Conservation (phyloP, 179 eudicot species). For the Gypsophila paniculata region DNA sequence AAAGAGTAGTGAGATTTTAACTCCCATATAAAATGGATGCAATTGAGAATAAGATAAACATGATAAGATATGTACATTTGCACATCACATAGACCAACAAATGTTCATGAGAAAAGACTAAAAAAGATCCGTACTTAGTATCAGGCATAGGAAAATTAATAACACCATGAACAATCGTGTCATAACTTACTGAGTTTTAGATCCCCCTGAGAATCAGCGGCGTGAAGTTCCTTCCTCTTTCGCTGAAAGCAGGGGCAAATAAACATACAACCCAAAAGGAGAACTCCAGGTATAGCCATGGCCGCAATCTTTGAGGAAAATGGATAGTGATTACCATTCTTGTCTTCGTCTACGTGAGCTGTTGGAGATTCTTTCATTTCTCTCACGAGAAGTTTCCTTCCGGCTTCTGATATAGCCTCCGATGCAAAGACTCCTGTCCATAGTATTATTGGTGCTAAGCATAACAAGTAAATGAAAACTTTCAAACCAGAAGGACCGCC, state of each 20-base stretch:
- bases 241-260: slow-evolving; percentile 67
- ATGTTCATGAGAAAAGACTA: background rate
- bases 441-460: slow-evolving; percentile 23
- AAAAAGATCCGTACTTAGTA: background rate
- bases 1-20: too few relatives aligned
- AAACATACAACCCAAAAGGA: slow-evolving; percentile 54
- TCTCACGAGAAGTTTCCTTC: slow-evolving; percentile 48
- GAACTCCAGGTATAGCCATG: slow-evolving; percentile 60
- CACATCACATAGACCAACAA: background rate
- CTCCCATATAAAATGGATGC: too few relatives aligned
- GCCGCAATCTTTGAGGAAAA: slow-evolving; percentile 44
- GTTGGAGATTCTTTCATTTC: slow-evolving; percentile 27
- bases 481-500: background rate
- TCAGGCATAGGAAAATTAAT: background rate
- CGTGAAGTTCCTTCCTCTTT: slow-evolving; percentile 41
- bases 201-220: slow-evolving; percentile 48
- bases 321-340: slow-evolving; percentile 21
- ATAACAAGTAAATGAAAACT: slow-evolving; percentile 19
- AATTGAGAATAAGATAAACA: background rate
- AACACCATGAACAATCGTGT: background rate
- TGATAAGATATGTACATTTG: background rate
- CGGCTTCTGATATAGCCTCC: slow-evolving; percentile 17
- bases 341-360: slow-evolving; percentile 22
- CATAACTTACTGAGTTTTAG: slow-evolving; percentile 54
- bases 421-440: slow-evolving; percentile 19